Conservation (phyloP, 2,329 filamentous ascomycete genomes). For the Gnomoniopsis sp. region DNA sequence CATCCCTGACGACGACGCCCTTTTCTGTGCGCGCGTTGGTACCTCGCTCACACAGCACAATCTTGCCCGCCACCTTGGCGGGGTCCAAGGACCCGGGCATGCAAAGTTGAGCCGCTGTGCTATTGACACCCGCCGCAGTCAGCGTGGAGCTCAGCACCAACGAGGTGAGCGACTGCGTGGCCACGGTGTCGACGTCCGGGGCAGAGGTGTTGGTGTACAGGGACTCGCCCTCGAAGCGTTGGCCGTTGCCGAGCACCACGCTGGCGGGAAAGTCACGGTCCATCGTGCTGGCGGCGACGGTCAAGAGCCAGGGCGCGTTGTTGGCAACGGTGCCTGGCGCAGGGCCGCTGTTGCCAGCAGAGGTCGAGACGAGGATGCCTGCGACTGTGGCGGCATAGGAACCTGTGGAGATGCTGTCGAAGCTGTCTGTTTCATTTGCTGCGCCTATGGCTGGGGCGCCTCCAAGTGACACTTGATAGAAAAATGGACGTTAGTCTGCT, state of each 20-base stretch:
- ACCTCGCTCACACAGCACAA: conserved; percentile 1
- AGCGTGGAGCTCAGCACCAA: not conserved
- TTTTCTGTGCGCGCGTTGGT: not conserved
- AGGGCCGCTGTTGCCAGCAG: not conserved
- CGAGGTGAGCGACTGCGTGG: not conserved
- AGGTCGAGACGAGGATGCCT: not conserved
- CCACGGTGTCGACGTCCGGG: not conserved
- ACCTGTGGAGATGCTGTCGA: not conserved
- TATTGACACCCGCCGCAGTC: not conserved
- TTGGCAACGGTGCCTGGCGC: not conserved
- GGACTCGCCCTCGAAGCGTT: not conserved
- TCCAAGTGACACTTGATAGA: not conserved
- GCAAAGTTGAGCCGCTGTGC: not conserved
- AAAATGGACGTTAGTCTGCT: not conserved
- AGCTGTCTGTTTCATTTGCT: not conserved
- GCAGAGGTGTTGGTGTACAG: not conserved
- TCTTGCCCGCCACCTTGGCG: not conserved
- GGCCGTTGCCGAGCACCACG: not conserved
- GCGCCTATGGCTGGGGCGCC: not conserved
- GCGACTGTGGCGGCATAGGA: not conserved
- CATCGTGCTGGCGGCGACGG: not conserved
- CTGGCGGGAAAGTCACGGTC: not conserved
- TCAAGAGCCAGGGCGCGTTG: conserved; percentile 2
- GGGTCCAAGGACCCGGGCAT: not conserved
- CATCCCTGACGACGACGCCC: not conserved